These are phyloP conservation scores for Ogataea nitratoaversa DNA, from an alignment of 805 yeast genomes.

Conservation along the genomic window DNA sequence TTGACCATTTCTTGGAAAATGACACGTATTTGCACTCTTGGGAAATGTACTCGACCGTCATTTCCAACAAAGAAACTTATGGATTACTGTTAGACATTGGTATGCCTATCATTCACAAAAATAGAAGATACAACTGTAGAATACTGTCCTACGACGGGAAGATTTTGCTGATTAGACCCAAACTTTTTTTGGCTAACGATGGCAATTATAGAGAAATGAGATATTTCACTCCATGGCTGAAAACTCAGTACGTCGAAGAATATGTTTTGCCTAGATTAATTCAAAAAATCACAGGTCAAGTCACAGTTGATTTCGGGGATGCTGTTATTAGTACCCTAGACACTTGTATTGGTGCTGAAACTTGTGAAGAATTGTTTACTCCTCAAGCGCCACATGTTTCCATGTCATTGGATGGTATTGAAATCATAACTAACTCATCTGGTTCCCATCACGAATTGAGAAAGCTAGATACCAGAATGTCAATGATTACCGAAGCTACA, in stretches of 20 bases:
- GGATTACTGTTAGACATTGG: conserved; percentile 88
- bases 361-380: conserved; percentile 96
- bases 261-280: conserved; percentile 69
- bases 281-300: conserved; percentile 62
- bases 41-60: conserved; percentile 85
- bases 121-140: conserved; percentile 89
- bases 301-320: conserved; percentile 79
- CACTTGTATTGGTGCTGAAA: conserved; percentile 93
- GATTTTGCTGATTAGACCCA: conserved; percentile 86
- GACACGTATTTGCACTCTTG: conserved; percentile 88
- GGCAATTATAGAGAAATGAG: conserved; percentile 99
- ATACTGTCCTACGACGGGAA: conserved; percentile 73
- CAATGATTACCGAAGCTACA: conserved; percentile 87
- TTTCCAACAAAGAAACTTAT: conserved; percentile 60
- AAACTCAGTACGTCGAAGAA: conserved; percentile 70
- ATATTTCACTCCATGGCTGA: conserved; percentile 91
- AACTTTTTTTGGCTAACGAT: conserved; percentile 90
- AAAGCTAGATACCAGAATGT: conserved; percentile 79
- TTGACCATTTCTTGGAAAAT: conserved; percentile 89
- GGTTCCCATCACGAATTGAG: conserved; percentile 98
- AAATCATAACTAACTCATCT: conserved; percentile 89
- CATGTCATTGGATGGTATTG: conserved; percentile 95
- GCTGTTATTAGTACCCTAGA: conserved; percentile 80
- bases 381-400: conserved; percentile 93
- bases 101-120: conserved; percentile 86